Conservation (phyloP, 2,329 filamentous ascomycete species). For the Penicillium sclerotigenum region DNA sequence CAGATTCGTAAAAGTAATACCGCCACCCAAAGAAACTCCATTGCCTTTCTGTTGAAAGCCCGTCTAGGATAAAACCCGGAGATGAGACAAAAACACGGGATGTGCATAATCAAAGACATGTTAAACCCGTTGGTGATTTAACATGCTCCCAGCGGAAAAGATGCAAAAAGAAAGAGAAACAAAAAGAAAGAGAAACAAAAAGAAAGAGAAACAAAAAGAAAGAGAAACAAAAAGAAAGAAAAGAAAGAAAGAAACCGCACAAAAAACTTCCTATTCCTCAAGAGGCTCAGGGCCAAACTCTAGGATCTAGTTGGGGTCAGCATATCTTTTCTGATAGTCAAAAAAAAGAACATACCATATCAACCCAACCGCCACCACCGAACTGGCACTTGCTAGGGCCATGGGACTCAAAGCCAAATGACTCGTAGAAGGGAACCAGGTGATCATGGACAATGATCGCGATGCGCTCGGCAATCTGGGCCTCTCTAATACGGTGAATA, state of each 20-base stretch:
- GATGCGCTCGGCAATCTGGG: constrained; percentile 67
- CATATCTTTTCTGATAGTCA: not conserved
- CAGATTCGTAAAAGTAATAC: constrained; percentile 16
- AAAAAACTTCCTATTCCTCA: constrained; percentile 5
- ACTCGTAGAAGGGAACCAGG: constrained; percentile 70
- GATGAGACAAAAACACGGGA: constrained; percentile 19
- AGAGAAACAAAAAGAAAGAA: not conserved
- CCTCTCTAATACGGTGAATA: constrained; percentile 69
- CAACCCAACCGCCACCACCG: constrained; percentile 75
- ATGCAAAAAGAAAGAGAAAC: constrained; percentile 21
- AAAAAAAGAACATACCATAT: constrained; percentile 63
- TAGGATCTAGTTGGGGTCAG: constrained; percentile 27
- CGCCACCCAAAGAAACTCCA: constrained; percentile 33
- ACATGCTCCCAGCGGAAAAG: constrained; percentile 20
- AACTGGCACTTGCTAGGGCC: constrained; percentile 69
- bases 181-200: not conserved
- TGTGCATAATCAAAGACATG: constrained; percentile 18
- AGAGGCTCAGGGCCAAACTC: constrained; percentile 27
- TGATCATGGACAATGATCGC: constrained; percentile 74
- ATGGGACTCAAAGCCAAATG: constrained; percentile 67
- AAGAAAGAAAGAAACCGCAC: not conserved
- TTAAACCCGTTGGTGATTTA: constrained; percentile 8
- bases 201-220: not conserved
- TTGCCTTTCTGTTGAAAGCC: constrained; percentile 31
- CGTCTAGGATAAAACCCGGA: constrained; percentile 18